Percentiles rank a stretch among this genome's conserved stretches.
These are phyloP conservation scores for Aurifilum marmelostoma DNA, from an alignment of 2,329 filamentous ascomycete species.

Conservation along the genomic window DNA sequence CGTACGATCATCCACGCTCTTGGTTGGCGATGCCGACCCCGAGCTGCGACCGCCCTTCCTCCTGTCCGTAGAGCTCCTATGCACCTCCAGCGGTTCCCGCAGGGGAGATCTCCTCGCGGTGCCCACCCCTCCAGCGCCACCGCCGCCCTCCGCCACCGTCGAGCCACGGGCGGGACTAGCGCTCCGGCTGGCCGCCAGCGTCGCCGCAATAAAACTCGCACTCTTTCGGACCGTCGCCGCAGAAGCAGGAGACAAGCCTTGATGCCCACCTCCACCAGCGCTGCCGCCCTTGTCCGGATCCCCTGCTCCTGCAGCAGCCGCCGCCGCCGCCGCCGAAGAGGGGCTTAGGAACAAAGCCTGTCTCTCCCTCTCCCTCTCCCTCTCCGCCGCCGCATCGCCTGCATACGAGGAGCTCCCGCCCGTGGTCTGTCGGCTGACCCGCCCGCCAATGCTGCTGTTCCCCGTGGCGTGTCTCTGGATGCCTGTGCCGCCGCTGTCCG, in stretches of 20 bases:
- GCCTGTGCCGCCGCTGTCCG: constrained; percentile 43
- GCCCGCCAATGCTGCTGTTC: constrained; percentile 20
- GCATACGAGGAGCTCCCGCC: constrained; percentile 37
- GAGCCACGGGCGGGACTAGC: constrained; percentile 53
- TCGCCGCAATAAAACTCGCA: constrained; percentile 65
- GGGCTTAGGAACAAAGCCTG: constrained; percentile 34
- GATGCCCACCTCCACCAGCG: constrained; percentile 13
- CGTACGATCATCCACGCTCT: constrained; percentile 41
- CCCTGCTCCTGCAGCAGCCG: neutral
- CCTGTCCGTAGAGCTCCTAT: constrained; percentile 29
- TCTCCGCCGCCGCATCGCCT: constrained; percentile 28
- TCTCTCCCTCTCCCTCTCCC: constrained; percentile 33
- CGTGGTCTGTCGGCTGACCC: constrained; percentile 44
- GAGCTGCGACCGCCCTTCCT: constrained; percentile 33
- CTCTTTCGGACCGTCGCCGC: constrained; percentile 48
- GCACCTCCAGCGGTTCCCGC: constrained; percentile 24
- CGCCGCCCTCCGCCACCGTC: constrained; percentile 16
- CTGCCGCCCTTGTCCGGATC: constrained; percentile 18
- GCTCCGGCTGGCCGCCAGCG: constrained; percentile 64
- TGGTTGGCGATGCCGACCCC: constrained; percentile 36
- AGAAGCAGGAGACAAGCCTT: neutral
- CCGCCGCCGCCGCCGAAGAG: neutral
- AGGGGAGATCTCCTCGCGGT: constrained; percentile 34
- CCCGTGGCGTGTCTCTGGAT: constrained; percentile 32
- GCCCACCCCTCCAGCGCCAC: neutral